Conservation (phyloP, 2,329 filamentous ascomycete species). For the Domatiomyces catenatus region DNA sequence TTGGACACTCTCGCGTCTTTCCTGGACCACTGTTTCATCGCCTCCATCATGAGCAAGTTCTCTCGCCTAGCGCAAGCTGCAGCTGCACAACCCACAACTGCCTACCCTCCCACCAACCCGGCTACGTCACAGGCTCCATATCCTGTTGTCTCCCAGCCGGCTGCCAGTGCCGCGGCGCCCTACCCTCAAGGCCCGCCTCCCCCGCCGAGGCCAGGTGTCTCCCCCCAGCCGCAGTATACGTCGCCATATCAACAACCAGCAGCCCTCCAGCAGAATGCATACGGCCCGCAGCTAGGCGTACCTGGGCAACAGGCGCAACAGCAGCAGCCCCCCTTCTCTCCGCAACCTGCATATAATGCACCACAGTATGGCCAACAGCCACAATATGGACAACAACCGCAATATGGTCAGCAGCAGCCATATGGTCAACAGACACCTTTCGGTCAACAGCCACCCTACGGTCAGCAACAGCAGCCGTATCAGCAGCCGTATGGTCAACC, state of each 20-base stretch:
- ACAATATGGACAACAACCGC: slow-evolving; percentile 23
- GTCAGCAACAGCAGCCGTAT: slow-evolving; percentile 10
- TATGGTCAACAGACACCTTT: slow-evolving; percentile 7
- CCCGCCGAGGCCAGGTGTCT: slow-evolving; percentile 22
- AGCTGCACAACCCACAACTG: slow-evolving; percentile 1
- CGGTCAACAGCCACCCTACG: slow-evolving; percentile 12
- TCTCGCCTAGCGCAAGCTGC: slow-evolving; percentile 10
- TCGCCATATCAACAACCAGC: slow-evolving; percentile 3
- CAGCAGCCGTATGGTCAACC: slow-evolving; percentile 20
- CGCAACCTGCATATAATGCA: slow-evolving; percentile 20
- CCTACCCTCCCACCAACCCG: slow-evolving; percentile 4
- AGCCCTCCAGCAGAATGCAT: background rate
- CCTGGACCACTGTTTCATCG: slow-evolving; percentile 9
- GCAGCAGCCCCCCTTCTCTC: slow-evolving; percentile 11
- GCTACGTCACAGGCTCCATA: slow-evolving; percentile 23
- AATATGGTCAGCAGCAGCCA: slow-evolving; percentile 13
- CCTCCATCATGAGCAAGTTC: slow-evolving; percentile 17
- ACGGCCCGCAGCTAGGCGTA: slow-evolving; percentile 3
- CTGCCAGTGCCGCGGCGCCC: slow-evolving; percentile 13
- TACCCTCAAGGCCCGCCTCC: slow-evolving; percentile 24
- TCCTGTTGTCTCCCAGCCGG: slow-evolving; percentile 15
- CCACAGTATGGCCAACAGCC: slow-evolving; percentile 8
- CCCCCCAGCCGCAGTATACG: slow-evolving; percentile 23
- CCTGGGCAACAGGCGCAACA: slow-evolving; percentile 13
- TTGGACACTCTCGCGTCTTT: slow-evolving; percentile 2